Conservation (phyloP, 768 basidiomycete genomes). For the Auricularia auricula-judae region DNA sequence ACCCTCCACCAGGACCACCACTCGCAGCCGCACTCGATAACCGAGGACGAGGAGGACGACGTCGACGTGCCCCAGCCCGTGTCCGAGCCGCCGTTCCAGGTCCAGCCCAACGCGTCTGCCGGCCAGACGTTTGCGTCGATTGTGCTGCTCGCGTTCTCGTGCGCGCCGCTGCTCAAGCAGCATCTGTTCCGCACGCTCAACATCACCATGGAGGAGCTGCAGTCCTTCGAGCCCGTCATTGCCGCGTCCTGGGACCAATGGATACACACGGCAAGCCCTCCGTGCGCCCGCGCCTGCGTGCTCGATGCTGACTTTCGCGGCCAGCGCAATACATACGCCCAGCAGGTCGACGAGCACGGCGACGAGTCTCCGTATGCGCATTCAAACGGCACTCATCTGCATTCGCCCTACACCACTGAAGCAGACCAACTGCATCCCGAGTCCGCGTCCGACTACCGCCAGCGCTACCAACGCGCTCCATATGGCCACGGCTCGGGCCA, state of each 20-base stretch:
- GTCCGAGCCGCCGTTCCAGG: conserved; percentile 36
- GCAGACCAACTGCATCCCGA: not conserved
- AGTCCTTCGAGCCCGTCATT: conserved; percentile 65
- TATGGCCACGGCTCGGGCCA: not conserved
- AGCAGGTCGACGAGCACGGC: not conserved
- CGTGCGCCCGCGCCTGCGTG: not conserved
- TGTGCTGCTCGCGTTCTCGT: conserved; percentile 64
- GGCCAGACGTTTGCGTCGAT: conserved; percentile 77
- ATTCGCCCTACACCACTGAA: not conserved
- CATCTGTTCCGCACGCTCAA: conserved; percentile 61
- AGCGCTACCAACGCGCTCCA: not conserved
- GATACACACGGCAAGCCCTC: conserved; percentile 56
- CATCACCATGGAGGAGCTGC: conserved; percentile 72
- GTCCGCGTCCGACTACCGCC: not conserved
- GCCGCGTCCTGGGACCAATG: conserved; percentile 82
- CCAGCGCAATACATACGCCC: not conserved
- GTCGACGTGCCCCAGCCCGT: not conserved
- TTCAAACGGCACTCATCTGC: not conserved
- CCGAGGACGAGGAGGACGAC: not conserved
- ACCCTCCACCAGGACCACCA: conserved; percentile 11
- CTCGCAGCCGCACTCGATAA: not conserved
- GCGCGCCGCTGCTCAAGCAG: conserved; percentile 60
- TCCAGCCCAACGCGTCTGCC: conserved; percentile 34
- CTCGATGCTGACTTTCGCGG: not conserved
- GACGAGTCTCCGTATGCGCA: not conserved